Evolutionary conservation across 371 early-diverging fungal genomes (phyloP), one percentile per base, ranked within the genome.

Genomic region (Apophysomyces trapeziformis): DNA sequence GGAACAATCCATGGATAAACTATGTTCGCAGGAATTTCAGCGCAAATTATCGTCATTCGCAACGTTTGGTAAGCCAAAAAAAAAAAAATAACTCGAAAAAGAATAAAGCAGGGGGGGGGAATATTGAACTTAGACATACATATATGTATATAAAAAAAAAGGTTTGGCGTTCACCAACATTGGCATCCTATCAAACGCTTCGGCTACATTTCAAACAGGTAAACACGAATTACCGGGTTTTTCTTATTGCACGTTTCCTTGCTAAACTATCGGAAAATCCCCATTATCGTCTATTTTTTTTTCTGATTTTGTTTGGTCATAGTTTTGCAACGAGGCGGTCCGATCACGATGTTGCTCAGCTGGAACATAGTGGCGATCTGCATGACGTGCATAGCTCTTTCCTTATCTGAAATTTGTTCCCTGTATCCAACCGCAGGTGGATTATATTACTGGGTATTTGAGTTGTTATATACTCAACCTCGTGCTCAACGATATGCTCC

Each of bases 381-480:
- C 66, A 86, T 87, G 66, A 66, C 88, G 58, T 83, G 84, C 71
- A 74, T 90, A 37, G 89, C 87, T 1, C 70, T 89, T 36, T 84
- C 89, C 2, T 67, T 91, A 71, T 85, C 90, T n/a, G 92, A 91
- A 70, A 89, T 90, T 56, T 89, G 89, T 66, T 89, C 89, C 0
- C 73, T 90, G 0, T 91, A 85, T 71, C 89, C 92, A 14, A 85
- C 87, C 26, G 85, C 85, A 39, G 92, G 92, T 16, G 89, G 89
- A 1, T 66, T 91, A 7, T 91, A 90, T 72, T 89, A 85, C 67
- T 90, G 87, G 87, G 72, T 71, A 0, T 78, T 70, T 60, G 78
- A 81, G 32, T 46, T 78, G 50, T 21, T 76, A 8, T 56, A 67
- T 61, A 47, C 60, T 1, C 73, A 72, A 61, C 69, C 69, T 1